These are phyloP conservation scores for Pelargonium nanum DNA, from an alignment of 345 rosid species.

Conservation along the genomic window DNA sequence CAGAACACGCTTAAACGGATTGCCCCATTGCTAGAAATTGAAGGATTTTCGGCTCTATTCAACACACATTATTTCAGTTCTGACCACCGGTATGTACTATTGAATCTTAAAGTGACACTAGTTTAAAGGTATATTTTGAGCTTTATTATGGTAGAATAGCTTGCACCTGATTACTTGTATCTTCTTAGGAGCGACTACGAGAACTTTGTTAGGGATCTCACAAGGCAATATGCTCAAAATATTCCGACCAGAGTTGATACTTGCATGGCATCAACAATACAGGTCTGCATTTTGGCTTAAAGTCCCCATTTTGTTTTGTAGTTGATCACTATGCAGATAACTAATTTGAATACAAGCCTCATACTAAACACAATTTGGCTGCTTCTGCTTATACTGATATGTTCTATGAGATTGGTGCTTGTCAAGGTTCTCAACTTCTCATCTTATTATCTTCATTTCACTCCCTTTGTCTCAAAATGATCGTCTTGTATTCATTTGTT, in stretches of 20 bases:
- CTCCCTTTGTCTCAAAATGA: no score
- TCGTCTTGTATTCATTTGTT: no score
- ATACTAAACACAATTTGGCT: no score
- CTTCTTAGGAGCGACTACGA: constrained; percentile 61
- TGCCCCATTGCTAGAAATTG: constrained; percentile 56
- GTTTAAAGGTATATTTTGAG: background rate
- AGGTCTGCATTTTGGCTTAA: constrained; percentile 58
- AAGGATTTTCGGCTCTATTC: constrained; percentile 40
- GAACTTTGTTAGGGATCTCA: constrained; percentile 65
- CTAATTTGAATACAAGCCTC: no score
- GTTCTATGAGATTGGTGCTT: no score
- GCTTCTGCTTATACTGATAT: no score
- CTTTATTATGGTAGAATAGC: background rate
- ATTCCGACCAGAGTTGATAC: constrained; percentile 59
- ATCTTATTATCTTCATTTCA: no score
- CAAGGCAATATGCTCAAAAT: constrained; percentile 49
- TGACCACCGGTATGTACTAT: constrained; percentile 51
- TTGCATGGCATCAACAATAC: constrained; percentile 71
- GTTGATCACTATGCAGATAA: no score
- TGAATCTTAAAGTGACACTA: background rate
- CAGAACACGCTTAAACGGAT: constrained; percentile 65
- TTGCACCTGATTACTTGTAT: constrained; percentile 4
- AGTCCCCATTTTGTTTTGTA: no score
- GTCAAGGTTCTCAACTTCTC: no score
- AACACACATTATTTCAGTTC: constrained; percentile 50